Evolutionary conservation across 352 stramenopile species (phyloP).

Genomic region (Pythium plurisporium): DNA sequence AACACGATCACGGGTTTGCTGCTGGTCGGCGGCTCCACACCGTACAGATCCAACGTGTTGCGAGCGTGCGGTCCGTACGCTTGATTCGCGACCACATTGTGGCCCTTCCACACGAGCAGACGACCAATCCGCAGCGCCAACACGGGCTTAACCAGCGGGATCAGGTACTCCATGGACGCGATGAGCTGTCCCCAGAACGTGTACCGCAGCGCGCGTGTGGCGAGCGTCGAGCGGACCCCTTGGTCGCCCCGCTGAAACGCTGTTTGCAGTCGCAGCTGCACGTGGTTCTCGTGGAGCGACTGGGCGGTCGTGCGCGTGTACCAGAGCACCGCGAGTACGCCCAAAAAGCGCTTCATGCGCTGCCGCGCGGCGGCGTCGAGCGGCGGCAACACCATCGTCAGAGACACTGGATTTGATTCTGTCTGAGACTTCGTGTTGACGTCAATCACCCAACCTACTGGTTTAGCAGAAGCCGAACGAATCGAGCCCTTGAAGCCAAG

Average conservation of each 20-base stretch:
- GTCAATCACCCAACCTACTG: too few relatives aligned
- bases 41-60: slow-evolving; percentile 62
- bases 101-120: slow-evolving; percentile 36
- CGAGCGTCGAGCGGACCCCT: neutral
- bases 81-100: slow-evolving; percentile 25
- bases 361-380: too few relatives aligned
- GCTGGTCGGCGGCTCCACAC: slow-evolving; percentile 16
- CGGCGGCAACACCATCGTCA: too few relatives aligned
- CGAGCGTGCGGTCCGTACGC: slow-evolving; percentile 47
- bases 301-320: slow-evolving; percentile 27
- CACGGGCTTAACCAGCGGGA: slow-evolving; percentile 49
- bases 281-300: slow-evolving; percentile 22
- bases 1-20: slow-evolving; percentile 86
- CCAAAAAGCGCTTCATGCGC: slow-evolving; percentile 24
- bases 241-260: slow-evolving; percentile 2
- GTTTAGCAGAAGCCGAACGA: too few relatives aligned
- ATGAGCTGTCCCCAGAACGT: slow-evolving; percentile 46
- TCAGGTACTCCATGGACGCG: slow-evolving; percentile 45
- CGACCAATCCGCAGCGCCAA: slow-evolving; percentile 39
- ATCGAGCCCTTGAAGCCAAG: too few relatives aligned
- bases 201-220: slow-evolving; percentile 32
- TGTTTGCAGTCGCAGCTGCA: slow-evolving; percentile 19
- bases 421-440: too few relatives aligned
- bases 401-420: too few relatives aligned
- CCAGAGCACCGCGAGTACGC: slow-evolving; percentile 8